Percentiles rank a stretch among this genome's conserved stretches.
phyloP scores from a whole-genome alignment of 768 basidiomycete species.

The Amanita phalloides region DNA sequence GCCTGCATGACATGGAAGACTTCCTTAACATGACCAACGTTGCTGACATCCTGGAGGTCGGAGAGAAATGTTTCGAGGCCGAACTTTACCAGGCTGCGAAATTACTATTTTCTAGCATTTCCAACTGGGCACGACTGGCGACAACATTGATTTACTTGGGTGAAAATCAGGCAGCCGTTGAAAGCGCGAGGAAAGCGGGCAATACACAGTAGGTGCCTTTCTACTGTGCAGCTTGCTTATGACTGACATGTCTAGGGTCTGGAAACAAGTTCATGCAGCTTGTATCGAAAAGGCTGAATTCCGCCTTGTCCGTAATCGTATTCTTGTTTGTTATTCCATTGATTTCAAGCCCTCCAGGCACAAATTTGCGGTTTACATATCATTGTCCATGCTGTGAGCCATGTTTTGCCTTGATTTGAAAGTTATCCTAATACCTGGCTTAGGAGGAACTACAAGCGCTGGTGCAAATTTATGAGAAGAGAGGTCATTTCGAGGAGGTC shows the following conservation, averaged over 20 bases:
- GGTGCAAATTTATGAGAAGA: constrained; percentile 78
- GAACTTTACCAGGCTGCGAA: constrained; percentile 96
- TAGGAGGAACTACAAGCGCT: constrained; percentile 71
- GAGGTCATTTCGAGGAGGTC: constrained; percentile 92
- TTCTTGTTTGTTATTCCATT: not conserved
- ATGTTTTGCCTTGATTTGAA: constrained; percentile 13
- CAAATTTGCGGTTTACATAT: constrained; percentile 99
- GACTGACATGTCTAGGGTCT: constrained; percentile 51
- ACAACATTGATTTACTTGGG: constrained; percentile 98
- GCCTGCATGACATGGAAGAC: constrained; percentile 99
- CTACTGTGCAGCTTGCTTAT: not conserved
- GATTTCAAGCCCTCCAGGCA: constrained; percentile 36
- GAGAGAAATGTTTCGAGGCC: constrained; percentile 99
- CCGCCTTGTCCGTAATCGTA: constrained; percentile 50
- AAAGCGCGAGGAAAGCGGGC: constrained; percentile 98
- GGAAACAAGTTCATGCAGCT: constrained; percentile 99
- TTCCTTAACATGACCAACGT: constrained; percentile 98
- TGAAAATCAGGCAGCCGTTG: constrained; percentile 96
- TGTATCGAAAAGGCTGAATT: constrained; percentile 98
- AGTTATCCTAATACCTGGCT: constrained; percentile 8
- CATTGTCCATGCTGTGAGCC: constrained; percentile 74
- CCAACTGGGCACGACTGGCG: constrained; percentile 96
- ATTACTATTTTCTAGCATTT: constrained; percentile 91
- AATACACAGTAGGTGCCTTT: constrained; percentile 75
- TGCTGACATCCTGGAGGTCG: constrained; percentile 91